These are phyloP conservation scores for Exophiala oligosperma DNA, from an alignment of 2,329 filamentous ascomycete species.

Conservation along the genomic window DNA sequence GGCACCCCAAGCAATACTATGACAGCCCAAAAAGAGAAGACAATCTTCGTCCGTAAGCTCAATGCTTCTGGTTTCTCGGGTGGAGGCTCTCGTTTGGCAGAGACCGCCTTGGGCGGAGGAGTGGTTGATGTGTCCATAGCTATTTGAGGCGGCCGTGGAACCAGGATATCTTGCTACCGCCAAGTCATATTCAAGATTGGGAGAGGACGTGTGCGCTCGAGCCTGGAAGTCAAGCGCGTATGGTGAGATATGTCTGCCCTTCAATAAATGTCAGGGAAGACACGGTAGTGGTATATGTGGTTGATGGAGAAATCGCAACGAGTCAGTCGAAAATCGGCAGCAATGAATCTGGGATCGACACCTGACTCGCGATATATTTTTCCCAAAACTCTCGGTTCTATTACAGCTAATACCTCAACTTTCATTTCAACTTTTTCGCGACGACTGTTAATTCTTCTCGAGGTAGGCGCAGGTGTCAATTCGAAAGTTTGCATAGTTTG, in stretches of 20 bases:
- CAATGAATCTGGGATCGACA: neutral
- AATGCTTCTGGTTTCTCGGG: conserved; percentile 72
- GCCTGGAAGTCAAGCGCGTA: neutral
- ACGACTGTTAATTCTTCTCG: neutral
- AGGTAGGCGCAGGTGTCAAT: neutral
- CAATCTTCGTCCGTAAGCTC: conserved; percentile 69
- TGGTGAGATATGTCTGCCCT: neutral
- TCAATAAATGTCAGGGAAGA: neutral
- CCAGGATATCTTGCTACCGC: neutral
- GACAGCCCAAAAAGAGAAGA: conserved; percentile 88
- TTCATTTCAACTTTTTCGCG: neutral
- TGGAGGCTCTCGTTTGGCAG: conserved; percentile 55
- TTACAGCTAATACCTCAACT: neutral
- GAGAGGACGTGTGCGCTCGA: neutral
- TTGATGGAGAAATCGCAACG: neutral
- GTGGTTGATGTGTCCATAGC: conserved; percentile 7
- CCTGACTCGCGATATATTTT: conserved; percentile 3
- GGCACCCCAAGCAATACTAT: conserved; percentile 82
- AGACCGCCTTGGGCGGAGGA: conserved; percentile 1
- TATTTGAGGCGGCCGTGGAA: neutral
- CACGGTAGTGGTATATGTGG: too few species aligned
- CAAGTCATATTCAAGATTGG: neutral
- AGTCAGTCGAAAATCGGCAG: neutral
- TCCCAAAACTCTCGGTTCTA: neutral
- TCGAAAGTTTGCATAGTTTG: neutral